These are phyloP conservation scores for Collybia nuda DNA, from an alignment of 768 basidiomycete genomes.

Conservation along the genomic window DNA sequence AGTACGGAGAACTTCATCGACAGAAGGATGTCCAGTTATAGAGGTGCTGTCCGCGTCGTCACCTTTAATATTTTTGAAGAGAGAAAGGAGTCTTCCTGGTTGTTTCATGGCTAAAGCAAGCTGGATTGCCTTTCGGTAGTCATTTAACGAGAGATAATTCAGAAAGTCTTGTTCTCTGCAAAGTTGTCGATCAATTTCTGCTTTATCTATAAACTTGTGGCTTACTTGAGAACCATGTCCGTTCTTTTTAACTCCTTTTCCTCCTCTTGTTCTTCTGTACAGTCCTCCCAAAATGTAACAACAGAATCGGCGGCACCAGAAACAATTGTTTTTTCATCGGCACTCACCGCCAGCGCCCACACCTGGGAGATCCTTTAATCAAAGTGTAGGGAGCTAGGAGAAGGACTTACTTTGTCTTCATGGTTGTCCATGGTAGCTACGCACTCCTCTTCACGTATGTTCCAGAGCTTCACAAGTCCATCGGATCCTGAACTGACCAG, in stretches of 20 bases:
- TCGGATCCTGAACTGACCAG: conserved; percentile 91
- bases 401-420: conserved; percentile 81
- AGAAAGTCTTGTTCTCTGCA: conserved; percentile 94
- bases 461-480: conserved; percentile 96
- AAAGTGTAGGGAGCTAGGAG: background rate
- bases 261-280: conserved; percentile 77
- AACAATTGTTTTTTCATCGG: conserved; percentile 81
- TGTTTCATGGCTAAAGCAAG: conserved; percentile 93
- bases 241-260: conserved; percentile 75
- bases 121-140: conserved; percentile 89
- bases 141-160: conserved; percentile 84
- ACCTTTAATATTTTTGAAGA: conserved; percentile 68
- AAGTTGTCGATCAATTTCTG: background rate
- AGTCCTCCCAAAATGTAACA: conserved; percentile 96
- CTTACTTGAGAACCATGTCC: conserved; percentile 79
- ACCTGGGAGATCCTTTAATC: conserved; percentile 51
- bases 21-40: conserved; percentile 66
- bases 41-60: conserved; percentile 28
- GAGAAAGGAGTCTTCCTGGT: conserved; percentile 78
- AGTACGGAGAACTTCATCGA: conserved; percentile 81
- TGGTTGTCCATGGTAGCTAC: conserved; percentile 92
- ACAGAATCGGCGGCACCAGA: conserved; percentile 97
- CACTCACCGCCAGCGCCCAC: conserved; percentile 90
- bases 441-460: conserved; percentile 85
- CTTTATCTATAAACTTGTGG: conserved; percentile 7